A percentile compares a stretch with the other conserved stretches of the same genome.
Conservation (phyloP, 495 filamentous ascomycete species). For the Talaromyces ruber region DNA sequence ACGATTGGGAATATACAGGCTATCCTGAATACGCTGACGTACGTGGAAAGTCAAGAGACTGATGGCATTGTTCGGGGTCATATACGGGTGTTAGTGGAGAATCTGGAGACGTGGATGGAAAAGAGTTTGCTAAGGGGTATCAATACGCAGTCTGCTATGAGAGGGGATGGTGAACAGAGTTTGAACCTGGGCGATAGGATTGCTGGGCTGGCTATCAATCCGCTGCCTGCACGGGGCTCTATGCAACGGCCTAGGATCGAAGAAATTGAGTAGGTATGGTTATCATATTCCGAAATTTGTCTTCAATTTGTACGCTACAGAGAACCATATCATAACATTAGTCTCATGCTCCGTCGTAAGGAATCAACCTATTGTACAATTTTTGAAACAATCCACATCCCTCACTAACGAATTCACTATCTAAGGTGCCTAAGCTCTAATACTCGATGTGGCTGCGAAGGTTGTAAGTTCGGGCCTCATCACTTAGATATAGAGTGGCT, state of each 20-base stretch:
- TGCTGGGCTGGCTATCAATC: conserved; percentile 29
- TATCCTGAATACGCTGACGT: conserved; percentile 53
- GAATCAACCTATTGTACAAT: neutral
- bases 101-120: conserved; percentile 61
- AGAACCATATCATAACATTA: neutral
- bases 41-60: conserved; percentile 58
- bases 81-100: conserved; percentile 61
- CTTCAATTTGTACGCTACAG: neutral
- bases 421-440: neutral
- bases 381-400: neutral
- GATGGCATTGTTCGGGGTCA: conserved; percentile 70
- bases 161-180: conserved; percentile 10
- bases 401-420: neutral
- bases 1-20: conserved; percentile 48
- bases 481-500: neutral
- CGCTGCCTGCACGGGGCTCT: conserved; percentile 22
- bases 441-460: neutral
- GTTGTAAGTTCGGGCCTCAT: neutral
- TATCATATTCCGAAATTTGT: neutral
- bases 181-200: conserved; percentile 28
- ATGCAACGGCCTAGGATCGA: conserved; percentile 34
- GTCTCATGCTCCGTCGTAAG: neutral
- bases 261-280: conserved; percentile 38
- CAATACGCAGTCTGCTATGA: conserved; percentile 14
- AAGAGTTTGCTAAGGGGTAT: conserved; percentile 40